Base-by-base conservation (phyloP, 768 basidiomycete species). In the Strobilomyces confusus region DNA sequence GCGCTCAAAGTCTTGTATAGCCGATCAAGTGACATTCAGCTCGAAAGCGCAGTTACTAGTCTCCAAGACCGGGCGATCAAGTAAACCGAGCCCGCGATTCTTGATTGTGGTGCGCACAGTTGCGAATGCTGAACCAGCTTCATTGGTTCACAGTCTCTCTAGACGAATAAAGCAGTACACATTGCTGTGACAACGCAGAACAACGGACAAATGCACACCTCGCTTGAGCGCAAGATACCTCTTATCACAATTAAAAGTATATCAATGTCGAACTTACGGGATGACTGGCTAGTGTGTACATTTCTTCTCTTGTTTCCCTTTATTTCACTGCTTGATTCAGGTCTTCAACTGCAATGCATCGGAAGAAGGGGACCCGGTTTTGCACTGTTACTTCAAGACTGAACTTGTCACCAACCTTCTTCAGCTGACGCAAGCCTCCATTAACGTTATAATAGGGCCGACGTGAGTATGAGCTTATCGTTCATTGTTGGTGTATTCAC, bases 331-430 rank as follows among this genome's bases (percentile, higher is more conserved):
- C n/a, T 25, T 42, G 55, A 22, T 30, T 19, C 58, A 93, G 93
- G 82, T 79, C 1, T 70, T 98, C 64, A 95, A 95, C 63, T 81
- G 82, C 42, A 82, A 79, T 51, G 75, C 79, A 9, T 84, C 86
- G 17, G 95, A 98, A 69, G 95, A 98, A 67, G 95, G 95, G 29
- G 97, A 99, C 65, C 94, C 95, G 0, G 76, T 98, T 53, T 79
- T 99, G 65, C 87, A 83, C 57, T 94, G 90, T 60, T 78, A 84
- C 58, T 95, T 98, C 82, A 99, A 99, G 80, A 98, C 97, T 0
- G 97, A 99, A 66, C 77, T 99, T 48, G 78, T 84, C 15, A 81
- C 92, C 17, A 85, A 87, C 62, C 79, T 99, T 32, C 73, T 95
- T 52, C 86, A 86, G 49, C 72, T 92, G 45, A 94, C 92, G 0